Conservation (phyloP, 2,329 filamentous ascomycete genomes). For the Colletotrichum tropicale region DNA sequence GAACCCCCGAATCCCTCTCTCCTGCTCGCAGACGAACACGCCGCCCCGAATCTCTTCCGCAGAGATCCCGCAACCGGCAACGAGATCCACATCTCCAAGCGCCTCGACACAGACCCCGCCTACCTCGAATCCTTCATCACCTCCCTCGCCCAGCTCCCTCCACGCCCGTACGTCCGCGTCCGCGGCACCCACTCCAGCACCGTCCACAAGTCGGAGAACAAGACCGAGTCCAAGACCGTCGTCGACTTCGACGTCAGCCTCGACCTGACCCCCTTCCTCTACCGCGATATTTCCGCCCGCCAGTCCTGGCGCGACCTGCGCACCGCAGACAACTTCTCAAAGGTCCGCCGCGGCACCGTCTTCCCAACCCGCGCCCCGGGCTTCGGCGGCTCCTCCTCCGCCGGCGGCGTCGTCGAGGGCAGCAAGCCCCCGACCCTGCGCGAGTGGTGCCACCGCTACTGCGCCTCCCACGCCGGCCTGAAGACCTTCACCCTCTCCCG, state of each 20-base stretch:
- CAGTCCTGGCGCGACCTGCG: conserved; percentile 48
- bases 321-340: conserved; percentile 62
- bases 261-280: conserved; percentile 64
- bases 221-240: conserved; percentile 49
- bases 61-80: conserved; percentile 28
- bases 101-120: conserved; percentile 46
- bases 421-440: conserved; percentile 13
- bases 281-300: conserved; percentile 44
- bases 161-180: conserved; percentile 57
- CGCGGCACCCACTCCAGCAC: conserved; percentile 57
- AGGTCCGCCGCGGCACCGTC: conserved; percentile 68
- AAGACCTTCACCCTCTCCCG: conserved; percentile 60
- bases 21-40: conserved; percentile 24
- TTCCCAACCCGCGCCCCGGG: conserved; percentile 55
- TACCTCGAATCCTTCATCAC: conserved; percentile 50
- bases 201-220: conserved; percentile 43
- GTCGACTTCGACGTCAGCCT: conserved; percentile 65
- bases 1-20: neutral
- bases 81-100: conserved; percentile 20
- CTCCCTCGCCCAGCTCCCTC: conserved; percentile 50
- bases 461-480: conserved; percentile 59
- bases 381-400: conserved; percentile 32
- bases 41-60: conserved; percentile 25
- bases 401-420: neutral
- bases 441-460: conserved; percentile 74